A percentile compares a stretch with the other conserved stretches of the same genome.
phyloP scores from a whole-genome alignment of 805 yeast species.

The Nakazawaea anatomiae region DNA sequence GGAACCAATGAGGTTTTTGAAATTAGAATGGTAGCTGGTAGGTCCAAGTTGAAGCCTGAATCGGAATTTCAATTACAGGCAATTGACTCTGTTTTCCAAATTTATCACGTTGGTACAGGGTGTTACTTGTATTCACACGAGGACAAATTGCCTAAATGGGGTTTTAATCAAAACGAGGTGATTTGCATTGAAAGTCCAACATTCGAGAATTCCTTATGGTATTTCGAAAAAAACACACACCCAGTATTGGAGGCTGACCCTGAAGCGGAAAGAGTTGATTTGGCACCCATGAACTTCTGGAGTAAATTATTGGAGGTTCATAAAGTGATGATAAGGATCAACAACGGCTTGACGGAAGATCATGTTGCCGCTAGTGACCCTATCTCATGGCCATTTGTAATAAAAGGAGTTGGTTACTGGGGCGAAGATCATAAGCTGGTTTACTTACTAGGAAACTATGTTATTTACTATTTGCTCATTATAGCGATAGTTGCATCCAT shows the following conservation, averaged over 20 bases:
- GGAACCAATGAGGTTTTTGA: slow-evolving; percentile 60
- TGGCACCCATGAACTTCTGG: slow-evolving; percentile 33
- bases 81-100: slow-evolving; percentile 62
- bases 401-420: slow-evolving; percentile 57
- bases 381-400: slow-evolving; percentile 54
- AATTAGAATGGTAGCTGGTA: slow-evolving; percentile 41
- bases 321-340: slow-evolving; percentile 45
- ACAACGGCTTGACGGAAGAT: slow-evolving; percentile 38
- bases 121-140: slow-evolving; percentile 76
- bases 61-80: slow-evolving; percentile 40
- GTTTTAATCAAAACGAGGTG: slow-evolving; percentile 79
- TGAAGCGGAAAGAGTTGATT: slow-evolving; percentile 23
- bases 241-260: slow-evolving; percentile 36
- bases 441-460: slow-evolving; percentile 60
- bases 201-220: slow-evolving; percentile 64
- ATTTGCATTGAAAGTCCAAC: slow-evolving; percentile 76
- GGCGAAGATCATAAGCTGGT: slow-evolving; percentile 37
- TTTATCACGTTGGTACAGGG: slow-evolving; percentile 58
- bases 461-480: slow-evolving; percentile 45
- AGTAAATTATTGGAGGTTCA: slow-evolving; percentile 52
- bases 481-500: slow-evolving; percentile 23
- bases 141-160: slow-evolving; percentile 78
- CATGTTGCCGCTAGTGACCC: slow-evolving; percentile 53
- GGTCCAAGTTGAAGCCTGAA: slow-evolving; percentile 22
- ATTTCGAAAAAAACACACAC: slow-evolving; percentile 59